These are phyloP conservation scores for Trifolium pratense DNA, from an alignment of 306 rosid species.

Conservation along the genomic window DNA sequence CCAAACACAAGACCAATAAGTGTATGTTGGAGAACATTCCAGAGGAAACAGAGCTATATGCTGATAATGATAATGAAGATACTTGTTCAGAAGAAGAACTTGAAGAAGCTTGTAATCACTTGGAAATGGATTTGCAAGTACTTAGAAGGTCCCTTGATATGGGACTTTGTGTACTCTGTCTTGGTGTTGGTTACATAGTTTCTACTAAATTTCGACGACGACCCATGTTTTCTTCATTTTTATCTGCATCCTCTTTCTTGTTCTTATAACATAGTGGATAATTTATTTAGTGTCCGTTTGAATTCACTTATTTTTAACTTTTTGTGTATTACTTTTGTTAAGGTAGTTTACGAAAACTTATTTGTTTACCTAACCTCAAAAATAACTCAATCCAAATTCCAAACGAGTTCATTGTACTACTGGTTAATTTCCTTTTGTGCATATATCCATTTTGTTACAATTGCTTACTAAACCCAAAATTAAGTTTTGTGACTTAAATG, in stretches of 20 bases:
- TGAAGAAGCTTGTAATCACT: conserved; percentile 22
- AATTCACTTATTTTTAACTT: too few relatives aligned
- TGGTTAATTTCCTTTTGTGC: background rate
- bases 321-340: too few relatives aligned
- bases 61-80: background rate
- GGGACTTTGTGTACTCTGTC: conserved; percentile 31
- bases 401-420: too few relatives aligned
- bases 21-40: conserved; percentile 38
- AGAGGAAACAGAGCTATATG: conserved; percentile 29
- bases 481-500: too few relatives aligned
- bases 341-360: too few relatives aligned
- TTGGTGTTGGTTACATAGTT: conserved; percentile 6
- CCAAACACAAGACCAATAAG: background rate
- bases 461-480: background rate
- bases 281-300: background rate
- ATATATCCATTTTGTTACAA: background rate
- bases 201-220: background rate
- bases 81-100: background rate
- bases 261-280: background rate
- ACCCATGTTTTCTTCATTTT: conserved; percentile 4
- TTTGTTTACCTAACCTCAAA: too few relatives aligned
- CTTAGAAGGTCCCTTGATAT: conserved; percentile 26
- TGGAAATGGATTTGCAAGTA: conserved; percentile 44
- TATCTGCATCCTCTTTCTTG: background rate
- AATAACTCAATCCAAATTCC: background rate